Base-by-base conservation (phyloP, 2,329 filamentous ascomycete species). In the Calonectria montana region DNA sequence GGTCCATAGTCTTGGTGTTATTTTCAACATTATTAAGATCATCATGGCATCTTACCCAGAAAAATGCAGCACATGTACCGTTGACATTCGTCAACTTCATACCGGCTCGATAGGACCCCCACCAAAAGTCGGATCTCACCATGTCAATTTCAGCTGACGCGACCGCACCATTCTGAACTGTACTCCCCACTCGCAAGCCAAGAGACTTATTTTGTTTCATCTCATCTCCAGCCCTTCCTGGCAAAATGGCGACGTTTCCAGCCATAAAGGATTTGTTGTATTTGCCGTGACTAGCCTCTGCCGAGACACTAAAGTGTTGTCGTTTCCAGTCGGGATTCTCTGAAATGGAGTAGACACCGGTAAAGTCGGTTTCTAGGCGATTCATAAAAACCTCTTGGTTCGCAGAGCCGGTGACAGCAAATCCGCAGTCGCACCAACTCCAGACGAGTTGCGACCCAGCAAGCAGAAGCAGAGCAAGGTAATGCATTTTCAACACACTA, bases 11-110 rank as follows among this genome's bases (percentile, higher is more conserved):
- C 45, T 72, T 43, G 73, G 61, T 62, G 16, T 39, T 35, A 53
- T 29, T n/a, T 25, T 37, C 29, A n/a, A 53, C n/a, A 55, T 18
- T n/a, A 29, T 15, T 23, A 27, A 39, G 15, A n/a, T 27, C 4
- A 18, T 18, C 5, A 27, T 61, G 48, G 16, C 4, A 15, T 7
- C 6, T 77, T 80, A 94, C 92, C 91, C 93, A 96, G 83, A 95
- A 96, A 83, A 96, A 95, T 8, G 93, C 93, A 35, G 90, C 91
- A 80, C 94, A 96, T 1, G 94, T 96, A 29, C 93, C 93, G 1
- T 86, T 83, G 8, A 89, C 84, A 45, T 83, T 83, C 0, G 91
- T 90, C 68, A 93, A 81, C 82, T 91, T 93, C 85, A 95, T 92
- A 41, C 88, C 89, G 3, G 91, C 89, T 21, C 93, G 86, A 77